Conservation (phyloP, 805 yeast genomes). For the Yarrowia sp. region DNA sequence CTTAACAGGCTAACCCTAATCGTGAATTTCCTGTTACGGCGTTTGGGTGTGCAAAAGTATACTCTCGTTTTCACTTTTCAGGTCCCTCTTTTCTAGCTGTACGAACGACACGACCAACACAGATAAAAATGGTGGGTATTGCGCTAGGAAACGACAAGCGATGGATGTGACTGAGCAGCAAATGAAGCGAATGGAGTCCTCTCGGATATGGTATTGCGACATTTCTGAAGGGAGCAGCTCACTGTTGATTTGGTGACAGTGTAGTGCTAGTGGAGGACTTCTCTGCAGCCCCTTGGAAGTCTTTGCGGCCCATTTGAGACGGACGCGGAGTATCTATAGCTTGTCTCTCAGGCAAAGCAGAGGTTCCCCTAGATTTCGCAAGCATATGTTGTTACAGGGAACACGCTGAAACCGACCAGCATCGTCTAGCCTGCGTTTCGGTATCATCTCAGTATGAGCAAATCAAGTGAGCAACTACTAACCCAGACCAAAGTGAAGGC, state of each 20-base stretch:
- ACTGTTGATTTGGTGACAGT: not conserved
- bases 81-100: conserved; percentile 35
- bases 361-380: too few relatives aligned
- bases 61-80: conserved; percentile 35
- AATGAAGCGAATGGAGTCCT: not conserved
- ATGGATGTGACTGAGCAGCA: not conserved
- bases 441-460: too few relatives aligned
- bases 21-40: conserved; percentile 14
- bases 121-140: conserved; percentile 32
- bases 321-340: too few relatives aligned
- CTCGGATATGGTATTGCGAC: not conserved
- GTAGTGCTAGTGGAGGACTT: not conserved
- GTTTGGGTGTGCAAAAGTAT: conserved; percentile 7
- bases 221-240: not conserved
- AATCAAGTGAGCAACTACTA: not conserved
- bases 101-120: conserved; percentile 38
- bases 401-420: too few relatives aligned
- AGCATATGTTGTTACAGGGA: too few relatives aligned
- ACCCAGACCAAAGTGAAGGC: conserved; percentile 62
- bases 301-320: too few relatives aligned
- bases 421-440: too few relatives aligned
- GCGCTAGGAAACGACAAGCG: conserved; percentile 20
- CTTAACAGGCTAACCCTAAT: conserved; percentile 21
- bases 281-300: not conserved
- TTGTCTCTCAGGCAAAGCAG: too few relatives aligned